These are phyloP conservation scores for Diplodia sapinea DNA, from an alignment of 2,329 filamentous ascomycete species.

Conservation along the genomic window DNA sequence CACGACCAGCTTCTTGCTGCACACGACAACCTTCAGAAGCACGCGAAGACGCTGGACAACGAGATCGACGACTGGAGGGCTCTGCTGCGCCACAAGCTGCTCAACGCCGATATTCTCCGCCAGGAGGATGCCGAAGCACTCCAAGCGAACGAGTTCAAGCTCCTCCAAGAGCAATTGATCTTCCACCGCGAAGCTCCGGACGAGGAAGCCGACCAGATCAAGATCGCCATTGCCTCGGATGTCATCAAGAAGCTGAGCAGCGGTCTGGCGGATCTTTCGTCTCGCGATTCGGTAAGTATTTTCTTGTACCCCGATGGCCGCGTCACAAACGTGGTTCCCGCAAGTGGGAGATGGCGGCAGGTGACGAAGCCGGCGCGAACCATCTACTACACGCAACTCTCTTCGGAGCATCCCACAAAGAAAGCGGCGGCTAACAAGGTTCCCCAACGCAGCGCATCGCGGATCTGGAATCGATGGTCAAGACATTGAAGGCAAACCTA, in stretches of 20 bases:
- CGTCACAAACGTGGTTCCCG: neutral
- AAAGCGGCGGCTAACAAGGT: neutral
- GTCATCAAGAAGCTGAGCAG: conserved; percentile 45
- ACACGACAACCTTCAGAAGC: conserved; percentile 45
- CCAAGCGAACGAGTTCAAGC: conserved; percentile 42
- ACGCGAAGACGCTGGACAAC: conserved; percentile 44
- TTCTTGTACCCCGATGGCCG: neutral
- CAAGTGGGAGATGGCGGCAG: conserved; percentile 1
- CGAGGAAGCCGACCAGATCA: conserved; percentile 41
- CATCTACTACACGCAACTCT: neutral
- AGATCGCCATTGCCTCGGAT: conserved; percentile 41
- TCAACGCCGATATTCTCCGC: conserved; percentile 43
- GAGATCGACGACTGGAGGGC: conserved; percentile 45
- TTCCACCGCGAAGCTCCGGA: conserved; percentile 42
- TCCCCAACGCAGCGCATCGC: conserved; percentile 21
- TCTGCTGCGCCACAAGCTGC: conserved; percentile 43
- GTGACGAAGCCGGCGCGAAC: neutral
- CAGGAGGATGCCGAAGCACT: conserved; percentile 44
- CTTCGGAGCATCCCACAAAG: neutral
- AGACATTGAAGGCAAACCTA: conserved; percentile 38
- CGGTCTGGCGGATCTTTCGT: conserved; percentile 42
- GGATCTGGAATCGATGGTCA: conserved; percentile 29
- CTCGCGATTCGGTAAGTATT: conserved; percentile 23
- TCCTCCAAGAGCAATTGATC: conserved; percentile 44
- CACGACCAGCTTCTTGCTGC: conserved; percentile 44